A percentile compares a stretch with the other conserved stretches of the same genome.
Evolutionary conservation across 2,329 filamentous ascomycete species (phyloP).

Genomic region (Trichoderma semiorbis): DNA sequence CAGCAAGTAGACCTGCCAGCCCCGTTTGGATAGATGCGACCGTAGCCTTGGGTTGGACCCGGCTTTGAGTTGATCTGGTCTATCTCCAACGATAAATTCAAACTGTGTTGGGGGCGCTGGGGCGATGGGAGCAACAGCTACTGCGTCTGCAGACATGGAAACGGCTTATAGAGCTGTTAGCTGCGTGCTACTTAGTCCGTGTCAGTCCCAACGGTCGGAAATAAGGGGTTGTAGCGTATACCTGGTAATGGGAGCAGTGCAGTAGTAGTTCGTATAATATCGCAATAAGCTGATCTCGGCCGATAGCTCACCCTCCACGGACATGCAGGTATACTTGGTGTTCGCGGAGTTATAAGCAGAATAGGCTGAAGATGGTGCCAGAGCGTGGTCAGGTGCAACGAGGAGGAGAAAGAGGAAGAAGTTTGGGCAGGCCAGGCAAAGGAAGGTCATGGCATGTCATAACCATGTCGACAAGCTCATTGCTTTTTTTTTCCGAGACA

Average conservation of each 20-base stretch:
- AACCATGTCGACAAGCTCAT: background rate
- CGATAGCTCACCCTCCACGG: background rate
- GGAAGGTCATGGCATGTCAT: background rate
- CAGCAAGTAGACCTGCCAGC: conserved; percentile 22
- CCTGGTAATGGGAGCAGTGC: background rate
- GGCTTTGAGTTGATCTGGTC: conserved; percentile 26
- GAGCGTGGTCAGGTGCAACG: background rate
- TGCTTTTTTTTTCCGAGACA: background rate
- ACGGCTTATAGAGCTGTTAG: background rate
- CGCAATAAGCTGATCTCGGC: background rate
- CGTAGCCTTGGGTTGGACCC: conserved; percentile 21
- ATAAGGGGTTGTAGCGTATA: background rate
- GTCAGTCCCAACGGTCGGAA: background rate
- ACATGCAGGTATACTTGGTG: background rate
- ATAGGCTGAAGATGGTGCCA: background rate
- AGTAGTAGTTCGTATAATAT: background rate
- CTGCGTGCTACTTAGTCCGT: background rate
- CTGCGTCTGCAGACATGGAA: background rate
- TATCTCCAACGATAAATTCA: conserved; percentile 26
- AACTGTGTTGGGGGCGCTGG: conserved; percentile 4
- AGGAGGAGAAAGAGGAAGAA: background rate
- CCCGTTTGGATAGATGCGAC: conserved; percentile 24
- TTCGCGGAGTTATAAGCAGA: background rate
- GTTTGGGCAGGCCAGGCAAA: background rate
- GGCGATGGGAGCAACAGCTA: background rate